Base-by-base conservation (phyloP, 345 rosid species). In the Aquilaria sinensis region DNA sequence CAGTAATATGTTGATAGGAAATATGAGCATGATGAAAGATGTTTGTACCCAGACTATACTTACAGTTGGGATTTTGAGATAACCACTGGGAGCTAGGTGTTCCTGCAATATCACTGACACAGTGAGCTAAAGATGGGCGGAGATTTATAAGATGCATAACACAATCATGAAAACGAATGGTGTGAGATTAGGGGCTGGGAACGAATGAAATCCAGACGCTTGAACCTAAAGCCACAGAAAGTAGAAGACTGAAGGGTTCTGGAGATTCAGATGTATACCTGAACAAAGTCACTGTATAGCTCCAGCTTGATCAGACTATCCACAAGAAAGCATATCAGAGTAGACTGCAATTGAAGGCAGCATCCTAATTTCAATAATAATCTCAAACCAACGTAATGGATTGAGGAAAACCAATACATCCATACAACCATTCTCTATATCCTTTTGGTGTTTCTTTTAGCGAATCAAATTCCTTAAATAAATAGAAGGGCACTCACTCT, bases 1-100 rank as follows among this genome's bases (percentile, higher is more conserved):
- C 43, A 5, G 5, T 37, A 37, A 37, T 23, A 23, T 23, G 23
- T 23, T 9, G 8, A 37, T 4, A 37, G 8, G 43, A 37, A 37
- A 37, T 37, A 37, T 9, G 8, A 4, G 43, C 43, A 37, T 37
- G 43, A 37, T 9, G 8, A 37, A 37, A 37, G 8, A 9, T 37
- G 23, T 23, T 23, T 23, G 7, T 37, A 37, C 7, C 43, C 8
- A 51, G 65, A 55, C 15, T 9, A 15, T 62, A 80, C 96, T 87
- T 52, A 87, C 93, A 7, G 93, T 89, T 3, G 96, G 96, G 70
- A 89, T 85, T 75, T 92, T 89, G 60, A 83, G 29, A 68, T 81
- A 92, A 57, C 83, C 83, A 46, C 89, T 81, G 61, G 96, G 96
- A 72, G 96, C 96, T 76, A 92, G 65, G 70, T 92, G 98, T 75